Conservation (phyloP, 306 rosid genomes). For the Rosa lucieae region DNA sequence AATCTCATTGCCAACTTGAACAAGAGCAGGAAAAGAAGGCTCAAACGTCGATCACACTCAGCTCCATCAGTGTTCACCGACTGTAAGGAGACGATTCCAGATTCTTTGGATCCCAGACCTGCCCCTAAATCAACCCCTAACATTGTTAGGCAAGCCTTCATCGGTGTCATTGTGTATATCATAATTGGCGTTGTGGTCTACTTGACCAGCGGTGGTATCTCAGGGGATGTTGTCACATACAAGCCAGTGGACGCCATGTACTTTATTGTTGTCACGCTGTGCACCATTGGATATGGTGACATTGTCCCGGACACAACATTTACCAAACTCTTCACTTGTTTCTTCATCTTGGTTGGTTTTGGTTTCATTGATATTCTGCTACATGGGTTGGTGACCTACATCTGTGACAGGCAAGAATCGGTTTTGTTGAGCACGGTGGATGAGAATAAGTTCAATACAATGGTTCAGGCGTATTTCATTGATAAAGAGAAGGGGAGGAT, state of each 20-base stretch:
- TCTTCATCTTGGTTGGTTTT: conserved; percentile 66
- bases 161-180: conserved; percentile 42
- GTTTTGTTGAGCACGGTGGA: conserved; percentile 48
- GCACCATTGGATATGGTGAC: conserved; percentile 80
- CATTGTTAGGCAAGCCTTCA: conserved; percentile 41
- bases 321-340: conserved; percentile 58
- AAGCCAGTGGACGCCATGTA: conserved; percentile 61
- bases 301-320: conserved; percentile 58
- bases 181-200: conserved; percentile 45
- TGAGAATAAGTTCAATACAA: conserved; percentile 43
- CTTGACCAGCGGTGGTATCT: conserved; percentile 42
- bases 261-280: conserved; percentile 66
- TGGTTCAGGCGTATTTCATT: conserved; percentile 46
- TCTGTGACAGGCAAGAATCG: conserved; percentile 65
- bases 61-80: conserved; percentile 53
- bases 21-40: conserved; percentile 28
- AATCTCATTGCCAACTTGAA: conserved; percentile 49
- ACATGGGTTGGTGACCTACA: conserved; percentile 54
- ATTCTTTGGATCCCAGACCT: conserved; percentile 32
- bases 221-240: conserved; percentile 33
- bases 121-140: conserved; percentile 19
- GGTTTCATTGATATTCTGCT: conserved; percentile 56
- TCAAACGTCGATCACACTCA: conserved; percentile 50
- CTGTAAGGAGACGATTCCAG: conserved; percentile 6
- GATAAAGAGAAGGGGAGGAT: conserved; percentile 68